Evolutionary conservation across 768 basidiomycete species (phyloP), one percentile per base, ranked within the genome.

Genomic region (Lentinus brumalis): DNA sequence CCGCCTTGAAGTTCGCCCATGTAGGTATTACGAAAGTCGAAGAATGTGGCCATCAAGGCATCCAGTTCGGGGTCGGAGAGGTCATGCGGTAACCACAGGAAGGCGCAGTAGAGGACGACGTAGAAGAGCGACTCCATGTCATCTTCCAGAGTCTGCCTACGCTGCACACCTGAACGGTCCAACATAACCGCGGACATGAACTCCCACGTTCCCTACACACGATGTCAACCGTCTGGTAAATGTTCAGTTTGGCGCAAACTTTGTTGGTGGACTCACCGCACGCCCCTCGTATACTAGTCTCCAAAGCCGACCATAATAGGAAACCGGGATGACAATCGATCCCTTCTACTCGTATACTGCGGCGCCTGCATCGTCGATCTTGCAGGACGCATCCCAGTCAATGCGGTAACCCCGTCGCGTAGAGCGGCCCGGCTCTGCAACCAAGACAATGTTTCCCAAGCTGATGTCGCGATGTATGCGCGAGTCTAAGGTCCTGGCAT

Each of bases 61-160:
- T 18, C 18, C 7, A 47, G 29, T 26, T 47, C 21, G 11, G 5
- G 5, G 8, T 31, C 12, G 29, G 30, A 16, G 31, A 18, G 8
- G 30, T 30, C 35, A 26, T 60, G 63, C 1, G 45, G 46, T 1
- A 59, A 50, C 16, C 51, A 61, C 18, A 50, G 32, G 2, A 58
- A 16, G 8, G 35, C 53, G 50, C 56, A 57, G 35, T 57, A 64
- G 0, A 58, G 21, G 21, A 57, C 56, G 4, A 64, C 59, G 30
- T 61, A 57, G 41, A 64, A 7, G 3, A 64, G 32, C 0, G 59
- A 46, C 26, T 64, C 63, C 56, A 64, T 57, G 31, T 64, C 63
- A 46, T 64, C 59, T 11, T 50, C 39, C 38, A 64, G 40, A 0
- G 56, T 61, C 4, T 60, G 63, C 32, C 10, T 38, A 14, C 1